Evolutionary conservation across 2,329 filamentous ascomycete genomes (phyloP), one percentile per base, ranked within the genome.

Genomic region (Hymenoscyphus albidus): DNA sequence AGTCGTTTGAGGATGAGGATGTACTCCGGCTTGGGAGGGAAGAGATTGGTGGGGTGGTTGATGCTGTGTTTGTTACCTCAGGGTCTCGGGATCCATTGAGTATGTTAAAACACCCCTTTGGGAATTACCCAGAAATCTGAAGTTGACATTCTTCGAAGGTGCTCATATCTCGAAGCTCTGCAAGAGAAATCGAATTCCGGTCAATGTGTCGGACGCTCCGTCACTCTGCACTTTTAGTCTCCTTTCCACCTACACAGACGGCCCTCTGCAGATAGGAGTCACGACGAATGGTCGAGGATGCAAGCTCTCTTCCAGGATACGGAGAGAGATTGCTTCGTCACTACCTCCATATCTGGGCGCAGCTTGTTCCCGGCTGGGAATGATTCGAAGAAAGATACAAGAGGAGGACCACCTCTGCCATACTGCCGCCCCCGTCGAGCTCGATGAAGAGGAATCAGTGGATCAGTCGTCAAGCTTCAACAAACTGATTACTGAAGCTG

Each of bases 231-330:
- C 92, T 32, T 97, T 99, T 76, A 90, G 90, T 5, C 83, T 99
- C 61, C 86, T 98, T 57, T 95, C 93, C 31, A 96, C 92, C 7
- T 88, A 98, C 76, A 88, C 85, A 62, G 93, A 97, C 73, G 95
- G 95, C 0, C 94, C 95, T 10, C 82, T 99, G 51, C 95, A 98
- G 75, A 89, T 99, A 66, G 95, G 95, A 67, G 90, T 99, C 64
- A 98, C 95, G 2, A 98, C 95, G 0, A 97, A 96, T 65, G 94
- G 95, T 22, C 89, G 91, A 71, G 95, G 95, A 1, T 98, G 95
- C 80, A 97, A 97, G 78, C 84, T 99, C 38, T 92, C 95, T 5
- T 92, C 92, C 10, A 85, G 95, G 32, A 92, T 99, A 72, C 87
- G 93, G 16, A 85, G 95, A 64, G 95, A 98, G 73, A 90, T 99